Percentiles rank a stretch among this genome's conserved stretches.
Conservation (phyloP, 2,329 filamentous ascomycete species). For the Diaporthe eres region DNA sequence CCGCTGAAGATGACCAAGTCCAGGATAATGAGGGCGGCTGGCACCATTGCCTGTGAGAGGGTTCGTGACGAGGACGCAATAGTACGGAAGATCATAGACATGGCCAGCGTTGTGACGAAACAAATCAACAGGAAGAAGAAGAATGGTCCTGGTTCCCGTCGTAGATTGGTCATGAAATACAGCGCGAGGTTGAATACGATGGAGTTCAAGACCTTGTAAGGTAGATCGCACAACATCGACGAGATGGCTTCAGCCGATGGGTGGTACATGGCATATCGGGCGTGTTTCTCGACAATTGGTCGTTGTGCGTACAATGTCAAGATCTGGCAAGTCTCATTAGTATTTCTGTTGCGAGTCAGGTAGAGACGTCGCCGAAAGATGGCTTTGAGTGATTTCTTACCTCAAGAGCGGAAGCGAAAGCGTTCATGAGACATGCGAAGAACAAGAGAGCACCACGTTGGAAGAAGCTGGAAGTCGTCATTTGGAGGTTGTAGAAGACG, state of each 20-base stretch:
- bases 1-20: conserved; percentile 79
- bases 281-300: conserved; percentile 92
- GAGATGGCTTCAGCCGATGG: conserved; percentile 90
- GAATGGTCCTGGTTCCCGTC: conserved; percentile 80
- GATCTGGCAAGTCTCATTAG: conserved; percentile 66
- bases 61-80: conserved; percentile 84
- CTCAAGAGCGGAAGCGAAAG: conserved; percentile 84
- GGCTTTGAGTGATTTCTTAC: conserved; percentile 51
- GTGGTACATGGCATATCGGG: conserved; percentile 89
- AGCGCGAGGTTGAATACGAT: conserved; percentile 84
- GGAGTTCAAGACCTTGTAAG: conserved; percentile 83
- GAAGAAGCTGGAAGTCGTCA: conserved; percentile 81
- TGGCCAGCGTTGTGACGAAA: conserved; percentile 79
- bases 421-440: conserved; percentile 90
- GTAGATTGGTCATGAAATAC: conserved; percentile 90
- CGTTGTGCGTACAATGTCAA: conserved; percentile 89
- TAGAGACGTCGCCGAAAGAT: conserved; percentile 35
- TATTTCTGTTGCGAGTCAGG: conserved; percentile 16
- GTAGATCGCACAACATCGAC: conserved; percentile 88
- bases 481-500: conserved; percentile 83
- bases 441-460: conserved; percentile 85
- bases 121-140: conserved; percentile 89
- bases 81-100: conserved; percentile 90
- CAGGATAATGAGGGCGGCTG: conserved; percentile 73
- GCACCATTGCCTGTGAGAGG: conserved; percentile 74